Base-by-base conservation (phyloP, 2,329 filamentous ascomycete species). In the Pseudogymnoascus sp. region DNA sequence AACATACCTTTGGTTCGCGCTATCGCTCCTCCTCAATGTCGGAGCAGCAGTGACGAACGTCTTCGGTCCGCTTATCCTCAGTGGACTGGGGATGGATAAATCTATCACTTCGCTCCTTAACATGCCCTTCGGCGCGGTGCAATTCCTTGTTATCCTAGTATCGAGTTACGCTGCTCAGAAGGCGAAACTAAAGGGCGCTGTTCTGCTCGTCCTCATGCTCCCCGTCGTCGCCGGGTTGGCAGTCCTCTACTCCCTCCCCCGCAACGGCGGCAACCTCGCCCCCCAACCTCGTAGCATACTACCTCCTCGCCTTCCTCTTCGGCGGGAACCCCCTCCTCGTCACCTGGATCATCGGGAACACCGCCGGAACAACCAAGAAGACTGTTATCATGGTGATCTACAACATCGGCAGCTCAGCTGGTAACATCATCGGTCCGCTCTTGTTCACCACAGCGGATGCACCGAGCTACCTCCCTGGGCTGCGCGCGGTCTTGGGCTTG, bases 341-440 rank as follows among this genome's bases (percentile, higher is more conserved):
- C 0, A 81, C 83, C 0, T 90, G 87, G 87, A 85, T 89, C 63
- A 80, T 89, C 5, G 84, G 82, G 6, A 90, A 90, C 71, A 88
- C 85, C 0, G 87, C 79, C 0, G 88, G 87, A 5, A 83, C 81
- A 14, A 88, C 86, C 2, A 89, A 90, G 73, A 87, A 87, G 69
- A 85, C 84, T 0, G 78, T 83, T 59, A 79, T 85, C 40, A 85
- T 88, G 79, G 83, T 82, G 0, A 74, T 88, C 0, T 89, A 83
- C 76, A 86, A 87, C 67, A 85, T 83, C 1, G 86, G 83, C 0
- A 79, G 80, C 1, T 81, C 84, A 0, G 79, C 81, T 0, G 87
- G 87, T 2, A 88, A 89, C 70, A 88, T 90, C 63, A 79, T 89
- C 68, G 87, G 86, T 0, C 87, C 86, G 0, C 72, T 88, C 0